A percentile compares a stretch with the other conserved stretches of the same genome.
Conservation (phyloP, 768 basidiomycete species). For the Phanerodontia chrysosporium region DNA sequence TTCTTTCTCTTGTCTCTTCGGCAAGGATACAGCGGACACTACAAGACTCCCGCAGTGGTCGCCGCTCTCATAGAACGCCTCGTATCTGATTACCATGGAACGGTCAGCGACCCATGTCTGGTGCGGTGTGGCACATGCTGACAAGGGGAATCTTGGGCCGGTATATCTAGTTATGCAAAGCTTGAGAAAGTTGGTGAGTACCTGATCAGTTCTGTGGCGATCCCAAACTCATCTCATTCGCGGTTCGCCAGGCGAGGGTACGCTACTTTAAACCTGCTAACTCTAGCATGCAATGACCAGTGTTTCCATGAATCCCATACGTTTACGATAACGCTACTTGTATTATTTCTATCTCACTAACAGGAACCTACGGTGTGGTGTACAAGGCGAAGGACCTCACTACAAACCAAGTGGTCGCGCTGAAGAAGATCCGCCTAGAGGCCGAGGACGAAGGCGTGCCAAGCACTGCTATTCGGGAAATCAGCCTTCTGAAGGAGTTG, state of each 20-base stretch:
- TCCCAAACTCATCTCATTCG: neutral
- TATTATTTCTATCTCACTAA: neutral
- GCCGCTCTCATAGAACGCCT: neutral
- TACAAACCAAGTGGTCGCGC: slow-evolving; percentile 82
- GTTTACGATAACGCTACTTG: no score
- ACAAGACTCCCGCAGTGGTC: neutral
- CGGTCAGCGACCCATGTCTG: slow-evolving; percentile 15
- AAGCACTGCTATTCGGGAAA: slow-evolving; percentile 96
- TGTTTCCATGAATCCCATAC: neutral
- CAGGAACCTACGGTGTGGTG: slow-evolving; percentile 97
- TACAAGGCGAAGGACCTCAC: slow-evolving; percentile 90
- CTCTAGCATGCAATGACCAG: neutral
- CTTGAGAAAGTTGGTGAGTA: slow-evolving; percentile 96
- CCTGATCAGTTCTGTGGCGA: neutral
- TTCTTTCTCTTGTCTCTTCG: neutral
- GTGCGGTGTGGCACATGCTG: slow-evolving; percentile 14
- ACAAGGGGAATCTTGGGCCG: neutral
- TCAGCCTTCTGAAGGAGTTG: slow-evolving; percentile 93
- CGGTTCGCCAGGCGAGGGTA: slow-evolving; percentile 48
- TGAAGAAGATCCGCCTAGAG: slow-evolving; percentile 98
- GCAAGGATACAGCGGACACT: neutral
- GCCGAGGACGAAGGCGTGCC: slow-evolving; percentile 99
- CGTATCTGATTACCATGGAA: slow-evolving; percentile 19
- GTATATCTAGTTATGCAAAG: slow-evolving; percentile 75
- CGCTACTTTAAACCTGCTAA: slow-evolving; percentile 11